Percentiles rank a stretch among this genome's conserved stretches.
These are phyloP conservation scores for Kwoniella newhampshirensis DNA, from an alignment of 768 basidiomycete genomes.

Conservation along the genomic window DNA sequence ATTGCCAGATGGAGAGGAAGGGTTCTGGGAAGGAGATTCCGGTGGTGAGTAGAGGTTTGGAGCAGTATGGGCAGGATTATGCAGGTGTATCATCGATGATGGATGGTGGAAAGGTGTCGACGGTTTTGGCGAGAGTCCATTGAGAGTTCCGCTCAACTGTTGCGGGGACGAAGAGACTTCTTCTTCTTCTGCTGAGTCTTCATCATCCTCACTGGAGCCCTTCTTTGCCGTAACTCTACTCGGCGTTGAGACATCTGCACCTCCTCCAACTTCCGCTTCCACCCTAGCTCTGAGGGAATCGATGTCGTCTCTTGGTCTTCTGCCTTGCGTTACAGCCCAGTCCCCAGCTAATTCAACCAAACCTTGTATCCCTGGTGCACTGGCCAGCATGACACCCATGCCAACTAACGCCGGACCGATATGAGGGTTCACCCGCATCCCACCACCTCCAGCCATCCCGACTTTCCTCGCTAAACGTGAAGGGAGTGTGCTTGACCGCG, in stretches of 20 bases:
- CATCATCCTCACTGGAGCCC: slow-evolving; percentile 3
- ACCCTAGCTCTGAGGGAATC: slow-evolving; percentile 38
- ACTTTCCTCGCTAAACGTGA: too few species aligned
- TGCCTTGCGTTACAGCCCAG: slow-evolving; percentile 86
- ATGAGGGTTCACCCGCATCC: slow-evolving; percentile 67
- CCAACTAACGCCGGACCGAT: slow-evolving; percentile 77
- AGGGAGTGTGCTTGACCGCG: too few species aligned
- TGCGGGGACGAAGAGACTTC: neutral
- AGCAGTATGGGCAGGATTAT: slow-evolving; percentile 25
- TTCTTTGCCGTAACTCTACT: neutral
- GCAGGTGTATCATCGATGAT: neutral
- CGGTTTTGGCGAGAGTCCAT: slow-evolving; percentile 3
- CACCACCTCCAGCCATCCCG: too few species aligned
- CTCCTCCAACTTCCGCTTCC: slow-evolving; percentile 60
- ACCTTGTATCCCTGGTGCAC: slow-evolving; percentile 70
- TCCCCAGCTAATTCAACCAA: slow-evolving; percentile 73
- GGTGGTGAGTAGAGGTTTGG: slow-evolving; percentile 28
- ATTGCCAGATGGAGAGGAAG: slow-evolving; percentile 1
- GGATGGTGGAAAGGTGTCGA: neutral
- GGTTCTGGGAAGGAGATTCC: slow-evolving; percentile 11
- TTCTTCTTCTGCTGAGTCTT: slow-evolving; percentile 13
- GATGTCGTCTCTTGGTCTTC: slow-evolving; percentile 53
- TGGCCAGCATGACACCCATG: slow-evolving; percentile 75
- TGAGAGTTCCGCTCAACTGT: neutral
- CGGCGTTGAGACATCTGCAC: slow-evolving; percentile 33